A percentile compares a stretch with the other conserved stretches of the same genome.
Conservation (phyloP, 78 protist species). For the Monocercomonoides exilis region DNA sequence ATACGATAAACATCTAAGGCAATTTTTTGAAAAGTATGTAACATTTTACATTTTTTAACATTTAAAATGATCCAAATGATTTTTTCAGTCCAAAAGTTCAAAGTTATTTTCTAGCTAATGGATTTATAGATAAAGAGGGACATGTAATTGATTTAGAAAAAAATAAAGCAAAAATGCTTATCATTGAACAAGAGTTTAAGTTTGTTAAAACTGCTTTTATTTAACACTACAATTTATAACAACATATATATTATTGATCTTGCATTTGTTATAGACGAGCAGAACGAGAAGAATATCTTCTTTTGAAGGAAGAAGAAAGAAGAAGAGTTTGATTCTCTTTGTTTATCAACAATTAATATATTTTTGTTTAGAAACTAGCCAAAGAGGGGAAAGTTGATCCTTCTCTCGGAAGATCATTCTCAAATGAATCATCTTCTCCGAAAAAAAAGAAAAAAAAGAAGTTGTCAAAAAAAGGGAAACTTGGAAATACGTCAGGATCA, state of each 20-base stretch:
- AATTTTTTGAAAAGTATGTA: not conserved
- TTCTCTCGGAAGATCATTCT: too few relatives aligned
- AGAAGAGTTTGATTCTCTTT: not conserved
- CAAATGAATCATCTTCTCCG: too few relatives aligned
- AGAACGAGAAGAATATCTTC: not conserved
- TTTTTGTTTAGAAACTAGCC: not conserved
- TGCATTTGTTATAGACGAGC: not conserved
- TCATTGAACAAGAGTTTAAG: not conserved
- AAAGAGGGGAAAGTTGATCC: not conserved
- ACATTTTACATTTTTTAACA: not conserved
- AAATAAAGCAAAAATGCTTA: not conserved
- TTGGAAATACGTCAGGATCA: too few relatives aligned
- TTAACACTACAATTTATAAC: not conserved
- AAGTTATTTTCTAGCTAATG: not conserved
- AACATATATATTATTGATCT: not conserved
- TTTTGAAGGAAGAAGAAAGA: not conserved
- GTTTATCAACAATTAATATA: not conserved
- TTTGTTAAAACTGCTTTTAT: not conserved
- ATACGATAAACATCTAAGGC: not conserved
- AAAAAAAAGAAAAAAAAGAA: too few relatives aligned
- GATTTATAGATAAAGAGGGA: not conserved
- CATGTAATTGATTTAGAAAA: not conserved
- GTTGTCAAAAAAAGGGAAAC: too few relatives aligned
- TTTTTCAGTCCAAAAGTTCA: not conserved
- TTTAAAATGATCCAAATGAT: too few relatives aligned